Base-by-base conservation (phyloP, 1,139 yeast species). In the Suhomyces yuchorum region DNA sequence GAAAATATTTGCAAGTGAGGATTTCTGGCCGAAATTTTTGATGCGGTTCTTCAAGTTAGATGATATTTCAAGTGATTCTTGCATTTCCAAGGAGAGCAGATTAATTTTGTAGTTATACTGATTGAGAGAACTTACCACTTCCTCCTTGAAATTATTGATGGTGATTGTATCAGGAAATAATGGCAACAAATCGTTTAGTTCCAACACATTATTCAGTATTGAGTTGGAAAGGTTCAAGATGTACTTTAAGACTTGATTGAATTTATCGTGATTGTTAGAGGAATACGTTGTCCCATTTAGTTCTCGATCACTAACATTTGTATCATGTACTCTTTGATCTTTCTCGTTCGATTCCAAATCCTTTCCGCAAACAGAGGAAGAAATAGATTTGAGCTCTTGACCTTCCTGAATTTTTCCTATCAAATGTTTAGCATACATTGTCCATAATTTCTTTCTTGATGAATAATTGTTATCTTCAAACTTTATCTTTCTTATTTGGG, bases 71-170 rank as follows among this genome's bases (percentile, higher is more conserved):
- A 89, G 72, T 0, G 96, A 85, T 35, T 84, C 86, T 44, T 82
- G 84, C 86, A 93, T 93, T 51, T 90, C 96, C 17, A 74, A 65
- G 3, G 91, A 82, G 32, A 92, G 70, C 47, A 80, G 80, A 46
- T 66, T 70, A 65, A 93, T 87, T 38, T 78, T 77, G 34, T 73
- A 66, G 47, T 91, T 90, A 61, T 90, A 87, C 37, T 76, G 77
- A 59, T 90, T 92, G 56, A 93, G 72, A 4, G 95, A 87, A 37
- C 77, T 72, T 26, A 93, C 89, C 34, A 95, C 81, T 57, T 91
- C 96, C 44, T 86, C 87, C 58, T 90, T 90, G 62, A 93, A 81
- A 51, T 87, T 84, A 56, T 90, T 96, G 44, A 93, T 85, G 42
- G 87, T 83, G 0, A 89, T 80, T 47, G 87, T 81, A 56, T 90